Base-by-base conservation (phyloP, 1,284 basidiomycete species). In the Rhodofomes roseus region DNA sequence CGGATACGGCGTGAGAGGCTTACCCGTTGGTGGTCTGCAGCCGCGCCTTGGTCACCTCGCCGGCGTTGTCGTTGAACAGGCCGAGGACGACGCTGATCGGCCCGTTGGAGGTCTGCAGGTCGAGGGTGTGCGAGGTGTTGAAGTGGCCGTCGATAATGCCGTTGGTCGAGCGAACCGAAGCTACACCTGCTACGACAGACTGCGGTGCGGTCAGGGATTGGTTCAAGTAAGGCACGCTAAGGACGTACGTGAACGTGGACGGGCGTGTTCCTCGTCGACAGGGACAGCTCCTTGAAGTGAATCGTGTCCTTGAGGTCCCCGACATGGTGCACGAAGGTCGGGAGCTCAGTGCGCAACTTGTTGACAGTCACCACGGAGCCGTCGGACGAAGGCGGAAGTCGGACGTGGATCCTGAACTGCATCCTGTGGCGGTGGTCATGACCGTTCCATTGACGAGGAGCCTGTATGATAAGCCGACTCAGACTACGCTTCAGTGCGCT, bases 91-190 rank as follows among this genome's bases (percentile, higher is more conserved):
- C 71, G 9, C 69, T 55, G 57, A 83, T 76, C 16, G 54, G 65
- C 2, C 70, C 72, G 58, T 79, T 79, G 43, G 66, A 58, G 16
- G 77, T 77, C 25, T 51, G 31, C 25, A 84, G 61, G 2, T 62
- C 62, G 14, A 83, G 71, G 9, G 63, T 64, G 1, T 71, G 69
- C 9, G 70, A 67, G 12, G 69, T 65, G 27, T 72, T 72, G 69
- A 77, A 80, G 31, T 68, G 67, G 18, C 81, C 81, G 6, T 67
- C 60, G 60, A 83, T 76, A 12, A 65, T 60, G 25, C 71, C 71
- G 43, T 80, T 76, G 1, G 69, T 55, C 2, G 74, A 20, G 58
- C 56, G 34, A 6, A 23, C 43, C 14, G 1, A 2, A 6, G 69
- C 73, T 11, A 62, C 56, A 3, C 72, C 64, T 0, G 70, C 70